These are phyloP conservation scores for Agaricus blazei DNA, from an alignment of 768 basidiomycete species.

Conservation along the genomic window DNA sequence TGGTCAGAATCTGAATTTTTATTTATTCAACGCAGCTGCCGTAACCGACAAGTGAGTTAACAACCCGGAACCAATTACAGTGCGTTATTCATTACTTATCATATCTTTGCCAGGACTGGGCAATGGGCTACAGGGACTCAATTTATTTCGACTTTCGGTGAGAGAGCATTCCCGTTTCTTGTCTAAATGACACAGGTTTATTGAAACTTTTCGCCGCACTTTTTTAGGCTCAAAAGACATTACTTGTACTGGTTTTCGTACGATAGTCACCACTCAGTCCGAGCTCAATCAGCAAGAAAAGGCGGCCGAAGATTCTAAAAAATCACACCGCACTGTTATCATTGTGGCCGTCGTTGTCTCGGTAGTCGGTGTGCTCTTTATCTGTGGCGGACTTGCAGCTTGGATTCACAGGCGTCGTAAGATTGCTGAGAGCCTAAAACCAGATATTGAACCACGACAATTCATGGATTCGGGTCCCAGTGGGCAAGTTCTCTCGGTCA, in stretches of 20 bases:
- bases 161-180: background rate
- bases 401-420: constrained; percentile 12
- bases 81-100: background rate
- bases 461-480: constrained; percentile 10
- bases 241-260: constrained; percentile 24
- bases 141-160: constrained; percentile 24
- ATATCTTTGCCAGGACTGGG: constrained; percentile 27
- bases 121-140: constrained; percentile 30
- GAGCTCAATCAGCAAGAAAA: constrained; percentile 9
- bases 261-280: constrained; percentile 18
- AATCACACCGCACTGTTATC: constrained; percentile 14
- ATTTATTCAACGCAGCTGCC: constrained; percentile 22
- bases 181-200: background rate
- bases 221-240: constrained; percentile 23
- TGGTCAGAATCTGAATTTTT: background rate
- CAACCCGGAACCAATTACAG: background rate
- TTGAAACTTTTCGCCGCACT: background rate
- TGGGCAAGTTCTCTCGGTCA: constrained; percentile 15
- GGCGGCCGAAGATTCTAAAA: background rate
- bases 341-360: constrained; percentile 27
- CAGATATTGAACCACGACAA: constrained; percentile 11
- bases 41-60: constrained; percentile 38
- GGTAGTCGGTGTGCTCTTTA: constrained; percentile 23
- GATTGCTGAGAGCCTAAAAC: constrained; percentile 3
- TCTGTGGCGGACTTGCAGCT: constrained; percentile 15